phyloP scores from a whole-genome alignment of 2,329 filamentous ascomycete species.

The Phialocephala subalpina region DNA sequence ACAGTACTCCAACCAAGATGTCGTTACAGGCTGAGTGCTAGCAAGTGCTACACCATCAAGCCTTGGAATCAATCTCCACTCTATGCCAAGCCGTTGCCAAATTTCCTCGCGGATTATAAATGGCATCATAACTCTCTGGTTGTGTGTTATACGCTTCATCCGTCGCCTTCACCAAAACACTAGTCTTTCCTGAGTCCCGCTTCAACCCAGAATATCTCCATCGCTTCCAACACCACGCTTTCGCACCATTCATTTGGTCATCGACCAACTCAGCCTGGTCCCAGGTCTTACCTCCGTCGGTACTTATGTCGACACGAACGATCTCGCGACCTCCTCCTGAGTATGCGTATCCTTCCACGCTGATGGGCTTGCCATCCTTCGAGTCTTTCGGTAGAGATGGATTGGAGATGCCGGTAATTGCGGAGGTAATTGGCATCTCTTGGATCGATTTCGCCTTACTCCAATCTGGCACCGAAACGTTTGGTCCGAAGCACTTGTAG shows the following conservation, averaged over 20 bases:
- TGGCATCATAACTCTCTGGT: constrained; percentile 6
- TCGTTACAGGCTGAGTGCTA: neutral
- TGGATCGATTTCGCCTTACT: constrained; percentile 8
- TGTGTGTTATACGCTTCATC: constrained; percentile 7
- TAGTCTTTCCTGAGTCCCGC: neutral
- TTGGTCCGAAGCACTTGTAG: constrained; percentile 1
- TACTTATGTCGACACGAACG: constrained; percentile 55
- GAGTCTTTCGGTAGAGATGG: constrained; percentile 44
- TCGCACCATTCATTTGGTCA: neutral
- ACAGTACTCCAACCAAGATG: too few relatives aligned
- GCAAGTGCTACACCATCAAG: neutral
- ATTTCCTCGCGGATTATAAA: constrained; percentile 5
- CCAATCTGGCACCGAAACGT: neutral
- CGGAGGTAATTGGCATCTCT: constrained; percentile 1
- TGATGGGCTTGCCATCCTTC: constrained; percentile 4
- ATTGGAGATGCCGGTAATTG: constrained; percentile 7
- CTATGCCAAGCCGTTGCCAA: constrained; percentile 9
- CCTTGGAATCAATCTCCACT: constrained; percentile 2
- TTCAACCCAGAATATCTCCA: constrained; percentile 10
- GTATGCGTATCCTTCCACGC: constrained; percentile 57
- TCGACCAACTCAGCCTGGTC: constrained; percentile 1
- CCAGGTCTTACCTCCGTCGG: constrained; percentile 57
- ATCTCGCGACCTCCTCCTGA: constrained; percentile 59
- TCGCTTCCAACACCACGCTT: constrained; percentile 6
- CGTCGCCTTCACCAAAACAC: neutral